Conservation (phyloP, 345 rosid genomes). For the Hibiscus trionum region DNA sequence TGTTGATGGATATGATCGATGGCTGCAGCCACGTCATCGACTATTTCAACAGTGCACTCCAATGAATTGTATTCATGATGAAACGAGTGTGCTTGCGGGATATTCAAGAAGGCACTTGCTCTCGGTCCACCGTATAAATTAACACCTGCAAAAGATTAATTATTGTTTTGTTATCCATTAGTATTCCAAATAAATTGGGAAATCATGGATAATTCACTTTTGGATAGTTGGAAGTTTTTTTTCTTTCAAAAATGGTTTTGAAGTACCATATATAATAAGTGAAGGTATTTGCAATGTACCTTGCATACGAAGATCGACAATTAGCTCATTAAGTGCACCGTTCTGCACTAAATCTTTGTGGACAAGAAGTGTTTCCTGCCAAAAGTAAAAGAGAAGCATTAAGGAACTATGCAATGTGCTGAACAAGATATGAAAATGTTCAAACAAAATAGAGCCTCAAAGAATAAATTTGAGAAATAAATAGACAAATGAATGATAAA, state of each 20-base stretch:
- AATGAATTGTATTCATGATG: slow-evolving; percentile 77
- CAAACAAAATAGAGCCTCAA: not conserved
- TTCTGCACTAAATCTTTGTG: slow-evolving; percentile 71
- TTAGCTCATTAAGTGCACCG: slow-evolving; percentile 50
- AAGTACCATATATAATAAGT: not conserved
- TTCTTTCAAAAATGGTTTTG: not conserved
- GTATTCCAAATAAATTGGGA: not conserved
- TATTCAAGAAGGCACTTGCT: slow-evolving; percentile 46
- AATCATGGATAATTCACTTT: too few species aligned
- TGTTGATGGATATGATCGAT: slow-evolving; percentile 79
- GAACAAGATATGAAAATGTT: not conserved
- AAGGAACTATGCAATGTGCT: not conserved
- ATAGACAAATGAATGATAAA: not conserved
- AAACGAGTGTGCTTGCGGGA: slow-evolving; percentile 57
- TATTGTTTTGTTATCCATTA: not conserved
- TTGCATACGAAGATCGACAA: slow-evolving; percentile 48
- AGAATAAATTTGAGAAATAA: not conserved
- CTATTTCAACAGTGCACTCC: slow-evolving; percentile 89
- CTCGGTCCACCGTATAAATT: slow-evolving; percentile 71
- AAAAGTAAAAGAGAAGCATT: slow-evolving; percentile 11
- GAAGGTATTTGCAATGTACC: slow-evolving; percentile 32
- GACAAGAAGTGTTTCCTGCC: slow-evolving; percentile 92
- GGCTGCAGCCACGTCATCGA: slow-evolving; percentile 74
- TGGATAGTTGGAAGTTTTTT: not conserved
- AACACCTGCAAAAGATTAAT: slow-evolving; percentile 47